Conservation (phyloP, 192 early-diverging fungal genomes). For the Chytriomyces confervae region DNA sequence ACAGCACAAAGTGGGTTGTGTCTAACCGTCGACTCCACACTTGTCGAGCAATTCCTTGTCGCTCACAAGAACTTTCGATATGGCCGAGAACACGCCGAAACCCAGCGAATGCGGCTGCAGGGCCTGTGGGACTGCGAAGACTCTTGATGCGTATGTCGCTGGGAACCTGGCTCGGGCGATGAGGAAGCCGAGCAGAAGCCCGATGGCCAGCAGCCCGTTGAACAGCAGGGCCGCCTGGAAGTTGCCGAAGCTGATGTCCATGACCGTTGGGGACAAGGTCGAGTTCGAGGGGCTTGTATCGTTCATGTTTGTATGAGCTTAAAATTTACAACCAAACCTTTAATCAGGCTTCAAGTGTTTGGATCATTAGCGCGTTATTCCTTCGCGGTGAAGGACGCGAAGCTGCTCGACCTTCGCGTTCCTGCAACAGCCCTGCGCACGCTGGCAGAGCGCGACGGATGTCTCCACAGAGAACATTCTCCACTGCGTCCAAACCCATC, state of each 20-base stretch:
- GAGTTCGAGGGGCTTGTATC: too few relatives aligned
- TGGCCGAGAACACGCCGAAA: background rate
- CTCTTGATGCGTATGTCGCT: slow-evolving; percentile 75
- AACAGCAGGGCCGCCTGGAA: slow-evolving; percentile 75
- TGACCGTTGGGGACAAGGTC: background rate
- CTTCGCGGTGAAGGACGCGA: too few relatives aligned
- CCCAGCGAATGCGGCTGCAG: slow-evolving; percentile 15
- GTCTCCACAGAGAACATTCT: too few relatives aligned
- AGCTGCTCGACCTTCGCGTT: too few relatives aligned
- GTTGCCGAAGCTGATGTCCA: slow-evolving; percentile 49
- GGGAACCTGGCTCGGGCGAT: slow-evolving; percentile 68
- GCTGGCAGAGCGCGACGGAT: background rate
- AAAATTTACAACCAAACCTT: too few relatives aligned
- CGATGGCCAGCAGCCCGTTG: slow-evolving; percentile 62
- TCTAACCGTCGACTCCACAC: background rate
- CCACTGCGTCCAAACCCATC: too few relatives aligned
- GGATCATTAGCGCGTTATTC: too few relatives aligned
- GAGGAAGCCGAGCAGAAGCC: slow-evolving; percentile 66
- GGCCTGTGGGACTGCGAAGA: slow-evolving; percentile 68
- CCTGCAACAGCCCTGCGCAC: too few relatives aligned
- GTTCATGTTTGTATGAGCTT: too few relatives aligned
- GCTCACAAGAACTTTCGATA: background rate
- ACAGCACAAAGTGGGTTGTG: too few relatives aligned
- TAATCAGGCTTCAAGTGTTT: too few relatives aligned
- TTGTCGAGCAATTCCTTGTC: slow-evolving; percentile 25